Base-by-base conservation (phyloP, 2,329 filamentous ascomycete genomes). In the Colletotrichum sublineola region DNA sequence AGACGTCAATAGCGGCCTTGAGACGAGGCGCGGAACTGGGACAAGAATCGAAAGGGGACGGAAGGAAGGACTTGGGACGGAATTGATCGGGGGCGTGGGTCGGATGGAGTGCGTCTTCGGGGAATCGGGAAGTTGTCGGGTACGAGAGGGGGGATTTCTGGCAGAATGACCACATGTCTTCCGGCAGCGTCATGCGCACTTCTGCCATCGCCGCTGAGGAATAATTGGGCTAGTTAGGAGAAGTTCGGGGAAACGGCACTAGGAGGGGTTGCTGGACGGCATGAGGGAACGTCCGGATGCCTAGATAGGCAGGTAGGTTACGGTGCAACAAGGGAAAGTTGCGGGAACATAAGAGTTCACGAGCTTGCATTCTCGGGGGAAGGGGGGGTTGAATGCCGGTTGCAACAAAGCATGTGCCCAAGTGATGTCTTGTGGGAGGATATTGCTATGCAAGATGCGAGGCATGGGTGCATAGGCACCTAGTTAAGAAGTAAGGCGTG, bases 81-180 rank as follows among this genome's bases (percentile, higher is more conserved):
- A 4, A 44, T 24, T 52, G 60, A 7, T 33, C n/a, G 46, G 64
- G 9, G 42, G 36, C 14, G 18, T 68, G 58, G 69, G 66, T 60
- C 69, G 69, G 58, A 72, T 40, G 69, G 60, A 55, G 55, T 24
- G 29, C 46, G 40, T 33, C 6, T n/a, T 72, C 53, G 60, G 60
- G 58, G 55, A 66, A 67, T 69, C 65, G 69, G 66, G 38, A 69
- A 60, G 33, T 46, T 29, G 53, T 72, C 66, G 60, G 69, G 44
- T 69, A 55, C 55, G 58, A 42, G 50, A 33, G 44, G 44, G 44
- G 38, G 31, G 61, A 69, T 55, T 31, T 55, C 40, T 53, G 69
- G 53, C 44, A 42, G 36, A 29, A 38, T 36, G 42, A 68, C 44
- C 55, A 33, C 58, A 60, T 33, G 46, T 52, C 64, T 31, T 36